Evolutionary conservation across 495 filamentous ascomycete species (phyloP).

Genomic region (Filosporella fistucella): DNA sequence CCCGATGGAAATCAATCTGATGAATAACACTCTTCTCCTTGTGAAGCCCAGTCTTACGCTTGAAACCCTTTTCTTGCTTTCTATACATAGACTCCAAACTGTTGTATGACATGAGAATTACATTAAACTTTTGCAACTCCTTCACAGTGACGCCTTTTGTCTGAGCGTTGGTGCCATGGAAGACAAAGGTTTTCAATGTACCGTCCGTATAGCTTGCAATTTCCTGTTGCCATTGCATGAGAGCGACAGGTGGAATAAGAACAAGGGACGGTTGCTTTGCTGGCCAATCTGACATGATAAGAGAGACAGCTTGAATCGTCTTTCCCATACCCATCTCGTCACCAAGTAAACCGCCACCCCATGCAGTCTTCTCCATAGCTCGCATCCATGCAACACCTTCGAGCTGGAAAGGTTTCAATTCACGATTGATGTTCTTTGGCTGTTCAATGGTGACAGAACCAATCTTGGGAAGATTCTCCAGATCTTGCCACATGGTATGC

Average conservation of each 20-base stretch:
- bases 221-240: constrained; percentile 96
- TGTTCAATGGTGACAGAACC: constrained; percentile 64
- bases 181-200: constrained; percentile 81
- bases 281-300: constrained; percentile 96
- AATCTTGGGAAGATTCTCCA: constrained; percentile 63
- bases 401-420: constrained; percentile 86
- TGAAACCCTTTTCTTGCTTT: constrained; percentile 88
- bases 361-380: constrained; percentile 77
- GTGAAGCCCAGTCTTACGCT: constrained; percentile 65
- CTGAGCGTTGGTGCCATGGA: constrained; percentile 81
- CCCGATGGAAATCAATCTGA: constrained; percentile 78
- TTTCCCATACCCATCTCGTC: constrained; percentile 99
- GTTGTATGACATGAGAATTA: constrained; percentile 96
- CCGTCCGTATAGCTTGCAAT: constrained; percentile 89
- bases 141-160: constrained; percentile 67
- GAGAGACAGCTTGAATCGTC: constrained; percentile 93
- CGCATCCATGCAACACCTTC: constrained; percentile 94
- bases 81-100: constrained; percentile 86
- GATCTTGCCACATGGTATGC: constrained; percentile 74
- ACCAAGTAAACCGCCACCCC: constrained; percentile 83
- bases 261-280: constrained; percentile 78
- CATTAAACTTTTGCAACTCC: constrained; percentile 76
- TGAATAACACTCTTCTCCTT: constrained; percentile 88
- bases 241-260: constrained; percentile 86
- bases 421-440: constrained; percentile 71